Base-by-base conservation (phyloP, 805 yeast species). In the Pichia nanzhaoensis region DNA sequence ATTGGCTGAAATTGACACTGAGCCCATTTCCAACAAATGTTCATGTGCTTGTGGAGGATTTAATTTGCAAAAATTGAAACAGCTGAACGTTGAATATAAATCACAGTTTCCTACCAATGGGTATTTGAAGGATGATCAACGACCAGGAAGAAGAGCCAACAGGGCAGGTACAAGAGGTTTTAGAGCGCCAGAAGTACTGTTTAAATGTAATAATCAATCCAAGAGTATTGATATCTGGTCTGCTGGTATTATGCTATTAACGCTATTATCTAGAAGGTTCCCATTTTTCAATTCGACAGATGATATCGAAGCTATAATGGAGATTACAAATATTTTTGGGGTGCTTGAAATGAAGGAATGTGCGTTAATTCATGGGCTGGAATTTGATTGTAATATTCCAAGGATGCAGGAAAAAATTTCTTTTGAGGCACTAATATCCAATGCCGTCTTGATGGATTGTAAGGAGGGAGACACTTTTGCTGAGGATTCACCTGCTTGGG, bases 131-230 rank as follows among this genome's bases (percentile, higher is more conserved):
- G 86, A 85, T 55, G 99, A 93, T 66, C 77, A 78, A 41, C 72
- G 98, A 55, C 84, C 95, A 0, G 86, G 93, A 1, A 74, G 95
- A 56, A 74, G 99, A 46, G 98, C 98, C 0, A 93, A 93, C 57
- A 79, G 99, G 55, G 99, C 99, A 16, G 97, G 97, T 8, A 89
- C 97, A 1, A 73, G 97, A 55, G 97, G 97, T 0, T 89, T 89
- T 58, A 72, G 97, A 54, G 96, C 97, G 0, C 96, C 96, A 0
- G 97, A 89, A 60, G 96, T 89, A 4, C 67, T 90, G 44, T 74
- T 88, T 64, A 88, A 87, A 60, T 89, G 97, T 63, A 76, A 84
- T 1, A 80, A 84, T 47, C 97, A 89, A 66, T 73, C 84, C 3
- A 77, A 85, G 5, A 84, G 82, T 60, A 78, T 89, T 37, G 97